Evolutionary conservation across 2,329 filamentous ascomycete genomes (phyloP), one percentile per base, ranked within the genome.

Genomic region (Neocucurbitaria cava): DNA sequence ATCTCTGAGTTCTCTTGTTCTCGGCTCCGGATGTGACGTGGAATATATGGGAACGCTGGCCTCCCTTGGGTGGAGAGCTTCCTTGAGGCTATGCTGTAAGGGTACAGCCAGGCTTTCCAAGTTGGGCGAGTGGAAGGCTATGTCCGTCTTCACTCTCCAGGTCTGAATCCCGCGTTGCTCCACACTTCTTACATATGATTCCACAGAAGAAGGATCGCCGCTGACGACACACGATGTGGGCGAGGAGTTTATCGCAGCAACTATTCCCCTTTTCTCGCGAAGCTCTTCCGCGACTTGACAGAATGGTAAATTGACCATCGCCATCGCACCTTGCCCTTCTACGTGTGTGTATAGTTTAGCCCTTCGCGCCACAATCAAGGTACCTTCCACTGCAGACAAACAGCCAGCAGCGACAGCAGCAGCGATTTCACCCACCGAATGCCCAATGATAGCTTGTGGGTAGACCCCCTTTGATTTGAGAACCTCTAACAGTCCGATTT

Each of bases 71-170:
- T 54, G 30, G 10, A 73, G 61, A 7, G 49, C 18, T 42, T 52
- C 58, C 15, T 52, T 45, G n/a, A 77, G 58, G 3, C 52, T 58
- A 15, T 69, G 44, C 2, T 52, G 23, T 13, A 79, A 61, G 6
- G 72, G 65, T 8, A 62, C 55, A 0, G 62, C 56, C 7, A 78
- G 67, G 11, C 50, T 44, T 8, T 65, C 52, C 7, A 79, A 61
- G 48, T 72, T 64, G 7, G 72, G 75, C 43, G 67, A 72, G 52
- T 79, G 77, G 52, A 79, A 79, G 7, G 74, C 72, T 36, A 79
- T 68, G 44, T 78, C 75, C 0, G 74, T 77, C 41, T 74, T 71
- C n/a, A 79, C 76, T 10, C 18, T 17, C 35, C 35, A 38, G 35
- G 35, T 38, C n/a, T 18, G n/a, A 7, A 38, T 18, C 15, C 18